Base-by-base conservation (phyloP, 176 grass and related monocot genomes). In the Aegilops longissima region DNA sequence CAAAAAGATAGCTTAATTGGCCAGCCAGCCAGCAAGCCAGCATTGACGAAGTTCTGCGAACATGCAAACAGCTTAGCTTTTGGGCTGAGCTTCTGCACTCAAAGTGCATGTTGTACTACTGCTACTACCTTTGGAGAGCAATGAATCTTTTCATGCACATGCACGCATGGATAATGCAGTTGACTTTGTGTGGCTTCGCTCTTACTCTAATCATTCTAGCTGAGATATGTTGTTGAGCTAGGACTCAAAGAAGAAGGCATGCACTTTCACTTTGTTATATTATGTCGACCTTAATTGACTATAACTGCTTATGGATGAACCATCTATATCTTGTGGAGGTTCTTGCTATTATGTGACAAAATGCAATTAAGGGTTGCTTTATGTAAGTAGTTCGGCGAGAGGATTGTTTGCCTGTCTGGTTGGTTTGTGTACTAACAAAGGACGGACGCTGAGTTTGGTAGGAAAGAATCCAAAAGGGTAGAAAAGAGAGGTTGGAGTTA, bases 211-310 rank as follows among this genome's bases (percentile, higher is more conserved):
- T 77, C 42, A 77, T 29, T 69, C 12, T 38, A 78, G 30, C 21
- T 47, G 59, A 49, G 34, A 61, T 59, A 38, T 27, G 49, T 87
- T 76, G 51, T 34, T 91, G 81, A 70, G 68, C 76, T 80, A 59
- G 68, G 45, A 80, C 89, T 83, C 75, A 87, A 84, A 87, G 85
- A 87, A 84, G 85, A 61, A 39, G 16, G 23, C n/a, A 30, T 66
- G 34, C 33, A 70, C 7, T 54, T 77, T 56, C 16, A 24, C 69
- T n/a, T 3, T 77, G 35, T 12, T 42, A 40, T 31, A 31, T 40
- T 40, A 42, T 42, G 39, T 42, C 39, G 39, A 42, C 39, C 39
- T 42, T 42, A 42, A 42, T 2, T 42, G 4, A 34, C 33, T 34
- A 34, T 31, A 40, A 8, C 39, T 40, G 39, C 39, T 42, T 54